Conservation (phyloP, 805 yeast species). For the Wickerhamiella hasegawae region DNA sequence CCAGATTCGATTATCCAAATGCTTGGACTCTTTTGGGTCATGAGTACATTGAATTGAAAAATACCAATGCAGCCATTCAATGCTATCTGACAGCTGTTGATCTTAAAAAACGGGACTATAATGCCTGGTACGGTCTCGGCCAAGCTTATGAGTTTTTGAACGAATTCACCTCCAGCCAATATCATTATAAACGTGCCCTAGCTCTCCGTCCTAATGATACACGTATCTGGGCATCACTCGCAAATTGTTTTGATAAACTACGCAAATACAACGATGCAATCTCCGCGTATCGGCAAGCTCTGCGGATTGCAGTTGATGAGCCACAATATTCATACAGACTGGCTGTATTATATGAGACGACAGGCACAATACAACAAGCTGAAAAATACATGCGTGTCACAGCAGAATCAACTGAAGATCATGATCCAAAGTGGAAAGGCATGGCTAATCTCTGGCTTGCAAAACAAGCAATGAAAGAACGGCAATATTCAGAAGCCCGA, state of each 20-base stretch:
- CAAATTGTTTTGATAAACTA: slow-evolving; percentile 71
- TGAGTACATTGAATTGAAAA: slow-evolving; percentile 89
- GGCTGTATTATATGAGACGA: slow-evolving; percentile 48
- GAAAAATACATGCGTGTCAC: slow-evolving; percentile 50
- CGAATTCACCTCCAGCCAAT: slow-evolving; percentile 83
- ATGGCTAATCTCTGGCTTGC: slow-evolving; percentile 84
- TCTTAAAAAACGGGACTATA: slow-evolving; percentile 70
- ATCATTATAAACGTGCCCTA: slow-evolving; percentile 84
- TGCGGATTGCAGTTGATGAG: slow-evolving; percentile 39
- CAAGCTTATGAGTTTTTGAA: slow-evolving; percentile 95
- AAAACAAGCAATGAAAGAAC: slow-evolving; percentile 37
- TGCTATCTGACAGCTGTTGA: slow-evolving; percentile 88
- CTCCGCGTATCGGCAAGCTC: slow-evolving; percentile 67
- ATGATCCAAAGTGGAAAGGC: slow-evolving; percentile 59
- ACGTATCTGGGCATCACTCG: slow-evolving; percentile 94
- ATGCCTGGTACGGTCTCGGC: slow-evolving; percentile 98
- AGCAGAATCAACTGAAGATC: slow-evolving; percentile 39
- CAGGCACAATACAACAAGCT: slow-evolving; percentile 38
- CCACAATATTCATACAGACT: slow-evolving; percentile 44
- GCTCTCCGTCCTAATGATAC: slow-evolving; percentile 76
- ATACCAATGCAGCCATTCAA: slow-evolving; percentile 95
- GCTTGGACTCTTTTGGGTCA: slow-evolving; percentile 99
- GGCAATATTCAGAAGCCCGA: slow-evolving; percentile 52
- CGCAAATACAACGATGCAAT: slow-evolving; percentile 57
- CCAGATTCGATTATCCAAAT: slow-evolving; percentile 63